phyloP scores from a whole-genome alignment of 116 monocot species.

The Zostera marina region DNA sequence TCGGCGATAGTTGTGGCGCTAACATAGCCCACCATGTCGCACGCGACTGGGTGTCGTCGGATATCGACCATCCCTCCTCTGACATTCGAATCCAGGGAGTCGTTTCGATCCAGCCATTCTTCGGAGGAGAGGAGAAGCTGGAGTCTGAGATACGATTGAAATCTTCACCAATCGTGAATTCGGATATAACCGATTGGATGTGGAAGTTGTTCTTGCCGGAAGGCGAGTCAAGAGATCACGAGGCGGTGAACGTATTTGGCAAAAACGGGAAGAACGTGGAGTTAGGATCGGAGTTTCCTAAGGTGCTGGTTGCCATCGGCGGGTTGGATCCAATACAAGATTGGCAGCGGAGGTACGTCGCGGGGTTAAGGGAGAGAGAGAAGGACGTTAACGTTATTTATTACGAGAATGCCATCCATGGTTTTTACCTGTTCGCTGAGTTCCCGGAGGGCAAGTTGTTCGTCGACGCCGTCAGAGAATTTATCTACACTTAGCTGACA shows the following conservation, averaged over 20 bases:
- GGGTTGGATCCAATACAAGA: slow-evolving; percentile 56
- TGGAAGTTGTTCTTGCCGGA: slow-evolving; percentile 63
- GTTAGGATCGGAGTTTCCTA: slow-evolving; percentile 8
- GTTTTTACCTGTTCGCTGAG: slow-evolving; percentile 43
- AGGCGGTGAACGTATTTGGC: slow-evolving; percentile 20
- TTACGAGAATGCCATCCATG: slow-evolving; percentile 40
- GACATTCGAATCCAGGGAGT: slow-evolving; percentile 5
- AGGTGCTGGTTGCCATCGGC: slow-evolving; percentile 25
- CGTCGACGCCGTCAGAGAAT: too few species aligned
- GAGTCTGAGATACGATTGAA: slow-evolving; percentile 35
- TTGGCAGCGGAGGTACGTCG: slow-evolving; percentile 42
- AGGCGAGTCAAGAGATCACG: slow-evolving; percentile 33
- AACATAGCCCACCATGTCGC: slow-evolving; percentile 58
- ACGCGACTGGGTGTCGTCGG: slow-evolving; percentile 17
- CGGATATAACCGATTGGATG: slow-evolving; percentile 35
- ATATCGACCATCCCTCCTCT: background rate
- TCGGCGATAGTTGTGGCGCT: slow-evolving; percentile 63
- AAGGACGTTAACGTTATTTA: slow-evolving; percentile 28
- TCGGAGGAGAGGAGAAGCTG: slow-evolving; percentile 47
- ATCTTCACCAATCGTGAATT: slow-evolving; percentile 31
- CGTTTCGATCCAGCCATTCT: slow-evolving; percentile 53
- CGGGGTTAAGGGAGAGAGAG: slow-evolving; percentile 28
- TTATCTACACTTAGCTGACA: too few species aligned
- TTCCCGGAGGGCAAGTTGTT: slow-evolving; percentile 10
- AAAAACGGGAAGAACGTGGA: background rate